These are phyloP conservation scores for maize (Zea mays) DNA, from an alignment of 176 grass and related monocot genomes.

Conservation along the genomic window Zm-B73-REFERENCE-NAM-5.0 NC_050104.1:149954501-149955000, in stretches of 20 bases:
- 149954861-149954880: slow-evolving; percentile 49
- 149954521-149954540: slow-evolving; percentile 53
- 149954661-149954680: slow-evolving; percentile 56
- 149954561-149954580: slow-evolving; percentile 57
- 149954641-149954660: slow-evolving; percentile 69
- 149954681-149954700: slow-evolving; percentile 60
- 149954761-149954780: slow-evolving; percentile 42
- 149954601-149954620: slow-evolving; percentile 66
- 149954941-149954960: slow-evolving; percentile 26
- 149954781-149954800: slow-evolving; percentile 43
- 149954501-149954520: slow-evolving; percentile 46
- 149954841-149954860: slow-evolving; percentile 33
- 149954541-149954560: slow-evolving; percentile 61
- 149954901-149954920: slow-evolving; percentile 59
- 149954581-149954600: slow-evolving; percentile 41
- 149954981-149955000: slow-evolving; percentile 38
- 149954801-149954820: slow-evolving; percentile 58
- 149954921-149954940: slow-evolving; percentile 33
- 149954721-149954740: slow-evolving; percentile 68
- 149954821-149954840: slow-evolving; percentile 47
- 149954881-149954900: slow-evolving; percentile 67
- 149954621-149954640: slow-evolving; percentile 6
- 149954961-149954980: slow-evolving; percentile 37
- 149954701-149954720: slow-evolving; percentile 69
- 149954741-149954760: slow-evolving; percentile 65